Base-by-base conservation (phyloP, 179 eudicot genomes). In the Drosera spatulata region DNA sequence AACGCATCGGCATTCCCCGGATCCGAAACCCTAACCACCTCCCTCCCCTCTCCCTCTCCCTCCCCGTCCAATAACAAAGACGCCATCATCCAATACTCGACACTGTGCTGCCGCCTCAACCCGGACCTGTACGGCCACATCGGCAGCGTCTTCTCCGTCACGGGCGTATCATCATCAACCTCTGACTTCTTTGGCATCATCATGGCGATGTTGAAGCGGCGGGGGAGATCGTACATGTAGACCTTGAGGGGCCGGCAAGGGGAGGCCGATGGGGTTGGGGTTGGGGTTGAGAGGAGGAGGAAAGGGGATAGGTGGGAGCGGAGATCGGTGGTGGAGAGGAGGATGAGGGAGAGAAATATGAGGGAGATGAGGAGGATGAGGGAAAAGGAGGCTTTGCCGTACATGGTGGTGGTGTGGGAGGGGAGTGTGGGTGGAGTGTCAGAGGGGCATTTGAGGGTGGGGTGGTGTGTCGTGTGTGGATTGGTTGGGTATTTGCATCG, bases 71-170 rank as follows among this genome's bases (percentile, higher is more conserved):
- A 71, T 61, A 90, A 51, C 51, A 90, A 59, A 42, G 97, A 90
- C 4, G 97, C 88, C 93, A 81, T 81, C 86, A 90, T 61, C 97
- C 97, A 90, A 53, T 87, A 90, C 86, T 90, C 95, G 12, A 78
- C 96, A 56, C 90, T 88, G 57, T 88, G 96, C 75, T 88, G 96
- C 53, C 42, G 64, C 66, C 75, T 69, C 42, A 88, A 69, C 44
- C 96, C 96, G 0, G 82, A 76, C 11, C 61, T 58, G n/a, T 13
- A 0, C 43, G 84, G 85, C 95, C 95, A 86, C 3, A 81, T 72
- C 48, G 90, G 90, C 11, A 86, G 53, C 39, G 66, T 78, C 68
- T 50, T 61, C 11, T 72, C 69, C 42, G 83, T 83, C 65, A 86
- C 86, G 39, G 85, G 86, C 2, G 70, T 57, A 37, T 71, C 59